A percentile compares a stretch with the other conserved stretches of the same genome.
Evolutionary conservation across 176 grass and related monocot species (phyloP).

Genomic region (Typha latifolia): DNA sequence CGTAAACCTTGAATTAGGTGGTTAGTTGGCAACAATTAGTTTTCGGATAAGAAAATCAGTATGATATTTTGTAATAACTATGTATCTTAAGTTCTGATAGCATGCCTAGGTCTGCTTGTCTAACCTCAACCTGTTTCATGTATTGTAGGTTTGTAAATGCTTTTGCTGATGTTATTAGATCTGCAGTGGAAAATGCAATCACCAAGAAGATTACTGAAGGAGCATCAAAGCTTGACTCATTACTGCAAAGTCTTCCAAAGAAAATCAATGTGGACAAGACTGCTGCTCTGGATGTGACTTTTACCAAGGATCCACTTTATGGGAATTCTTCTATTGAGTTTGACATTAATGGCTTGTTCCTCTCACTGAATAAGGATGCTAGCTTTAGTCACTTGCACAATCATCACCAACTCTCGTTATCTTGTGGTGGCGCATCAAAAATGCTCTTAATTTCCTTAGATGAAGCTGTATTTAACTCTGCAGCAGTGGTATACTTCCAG

Average conservation of each 20-base stretch:
- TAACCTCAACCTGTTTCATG: slow-evolving; percentile 13
- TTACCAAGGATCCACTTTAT: slow-evolving; percentile 54
- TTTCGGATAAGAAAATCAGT: too few relatives aligned
- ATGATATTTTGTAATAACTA: too few relatives aligned
- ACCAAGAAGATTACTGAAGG: slow-evolving; percentile 63
- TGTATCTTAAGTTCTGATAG: too few relatives aligned
- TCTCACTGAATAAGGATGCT: slow-evolving; percentile 21
- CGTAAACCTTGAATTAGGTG: background rate
- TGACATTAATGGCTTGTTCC: slow-evolving; percentile 70
- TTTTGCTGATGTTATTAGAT: slow-evolving; percentile 73
- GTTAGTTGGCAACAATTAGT: background rate
- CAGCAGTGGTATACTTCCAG: slow-evolving; percentile 64
- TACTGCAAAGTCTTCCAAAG: slow-evolving; percentile 68
- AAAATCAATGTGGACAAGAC: slow-evolving; percentile 46
- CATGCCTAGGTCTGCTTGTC: background rate
- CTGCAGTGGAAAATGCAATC: slow-evolving; percentile 75
- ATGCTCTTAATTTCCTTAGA: slow-evolving; percentile 78
- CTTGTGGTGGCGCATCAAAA: slow-evolving; percentile 57
- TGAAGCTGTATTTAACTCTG: slow-evolving; percentile 77
- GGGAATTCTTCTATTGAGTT: slow-evolving; percentile 74
- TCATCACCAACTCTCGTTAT: slow-evolving; percentile 35
- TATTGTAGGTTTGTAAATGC: slow-evolving; percentile 81
- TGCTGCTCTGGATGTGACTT: slow-evolving; percentile 72
- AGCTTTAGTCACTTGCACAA: slow-evolving; percentile 39
- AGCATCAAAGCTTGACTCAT: slow-evolving; percentile 60